Percentiles rank a stretch among this genome's conserved stretches.
Conservation (phyloP, 2,329 filamentous ascomycete species). For the Calonectria pseudoturangicola region DNA sequence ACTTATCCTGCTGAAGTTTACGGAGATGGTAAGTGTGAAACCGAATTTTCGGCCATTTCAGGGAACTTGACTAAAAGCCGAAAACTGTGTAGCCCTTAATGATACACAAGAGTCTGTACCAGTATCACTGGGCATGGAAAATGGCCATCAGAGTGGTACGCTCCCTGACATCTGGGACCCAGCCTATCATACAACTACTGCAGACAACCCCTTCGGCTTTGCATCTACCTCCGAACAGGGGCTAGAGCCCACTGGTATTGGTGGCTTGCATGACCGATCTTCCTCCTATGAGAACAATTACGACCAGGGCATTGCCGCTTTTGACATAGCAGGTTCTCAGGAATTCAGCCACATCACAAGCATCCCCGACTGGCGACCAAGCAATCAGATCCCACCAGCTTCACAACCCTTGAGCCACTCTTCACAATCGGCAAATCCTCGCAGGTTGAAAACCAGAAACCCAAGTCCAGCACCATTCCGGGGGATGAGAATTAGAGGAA, state of each 20-base stretch:
- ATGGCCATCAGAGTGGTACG: not conserved
- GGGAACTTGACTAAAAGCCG: not conserved
- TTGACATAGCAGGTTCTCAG: conserved; percentile 4
- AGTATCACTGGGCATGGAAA: not conserved
- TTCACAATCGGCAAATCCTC: not conserved
- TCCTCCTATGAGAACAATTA: conserved; percentile 3
- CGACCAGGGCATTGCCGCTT: not conserved
- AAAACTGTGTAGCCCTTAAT: not conserved
- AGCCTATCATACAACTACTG: not conserved
- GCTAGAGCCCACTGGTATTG: not conserved
- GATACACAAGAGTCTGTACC: not conserved
- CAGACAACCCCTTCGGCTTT: conserved; percentile 1
- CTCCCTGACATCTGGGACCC: not conserved
- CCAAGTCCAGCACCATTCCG: conserved; percentile 7
- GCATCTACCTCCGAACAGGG: not conserved
- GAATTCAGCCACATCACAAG: not conserved
- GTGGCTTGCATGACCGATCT: conserved; percentile 17
- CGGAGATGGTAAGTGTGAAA: conserved; percentile 12
- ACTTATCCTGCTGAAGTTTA: not conserved
- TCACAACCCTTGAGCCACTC: not conserved
- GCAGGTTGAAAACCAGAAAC: conserved; percentile 1
- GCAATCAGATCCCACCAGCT: not conserved
- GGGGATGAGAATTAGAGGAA: not conserved
- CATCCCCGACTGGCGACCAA: not conserved
- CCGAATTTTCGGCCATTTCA: not conserved